Conservation (phyloP, 345 rosid genomes). For the Angophora floribunda region DNA sequence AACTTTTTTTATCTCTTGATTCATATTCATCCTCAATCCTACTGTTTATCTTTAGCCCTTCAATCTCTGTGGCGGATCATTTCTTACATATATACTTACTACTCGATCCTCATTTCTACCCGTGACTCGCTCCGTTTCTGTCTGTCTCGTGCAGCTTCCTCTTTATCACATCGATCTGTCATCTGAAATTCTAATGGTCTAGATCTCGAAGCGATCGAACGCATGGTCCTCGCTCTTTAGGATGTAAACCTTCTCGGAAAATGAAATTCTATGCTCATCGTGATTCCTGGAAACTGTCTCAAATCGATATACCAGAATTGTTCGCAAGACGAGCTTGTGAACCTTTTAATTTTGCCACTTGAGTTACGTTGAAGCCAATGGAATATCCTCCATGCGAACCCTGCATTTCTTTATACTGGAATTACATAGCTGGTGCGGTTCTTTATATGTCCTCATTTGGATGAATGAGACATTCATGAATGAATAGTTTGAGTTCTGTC, state of each 20-base stretch:
- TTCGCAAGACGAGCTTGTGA: background rate
- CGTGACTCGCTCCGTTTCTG: background rate
- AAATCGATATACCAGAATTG: background rate
- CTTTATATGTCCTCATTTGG: background rate
- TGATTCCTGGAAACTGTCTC: background rate
- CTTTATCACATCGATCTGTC: background rate
- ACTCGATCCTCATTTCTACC: background rate
- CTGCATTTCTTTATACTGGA: background rate
- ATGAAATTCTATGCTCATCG: rapidly evolving
- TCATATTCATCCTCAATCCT: background rate
- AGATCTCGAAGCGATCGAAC: background rate
- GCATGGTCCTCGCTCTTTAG: background rate
- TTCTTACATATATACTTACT: background rate
- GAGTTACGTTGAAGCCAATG: background rate
- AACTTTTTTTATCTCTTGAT: background rate
- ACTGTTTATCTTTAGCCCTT: background rate
- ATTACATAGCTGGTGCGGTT: background rate
- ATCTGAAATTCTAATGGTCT: background rate
- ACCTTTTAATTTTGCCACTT: background rate
- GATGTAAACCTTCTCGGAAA: background rate
- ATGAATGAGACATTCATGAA: background rate
- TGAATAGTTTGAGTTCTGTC: background rate
- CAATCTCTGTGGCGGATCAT: background rate
- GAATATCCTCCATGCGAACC: background rate
- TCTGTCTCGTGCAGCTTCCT: background rate